Percentiles rank a stretch among this genome's conserved stretches.
phyloP scores from a whole-genome alignment of 2,329 filamentous ascomycete species.

The Claviceps spartinae region DNA sequence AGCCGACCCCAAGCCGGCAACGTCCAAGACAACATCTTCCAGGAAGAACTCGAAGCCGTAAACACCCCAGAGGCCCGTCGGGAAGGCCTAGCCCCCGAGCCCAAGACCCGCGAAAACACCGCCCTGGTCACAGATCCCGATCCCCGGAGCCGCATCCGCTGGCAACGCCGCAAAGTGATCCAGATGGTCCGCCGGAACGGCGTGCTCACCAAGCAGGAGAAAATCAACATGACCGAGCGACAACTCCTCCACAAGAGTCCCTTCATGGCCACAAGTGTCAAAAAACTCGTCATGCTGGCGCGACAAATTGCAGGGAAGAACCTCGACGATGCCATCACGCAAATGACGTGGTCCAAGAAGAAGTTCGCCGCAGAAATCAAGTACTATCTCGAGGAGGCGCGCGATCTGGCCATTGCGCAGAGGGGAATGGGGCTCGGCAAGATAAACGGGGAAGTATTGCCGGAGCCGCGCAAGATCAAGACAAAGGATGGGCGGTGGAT shows the following conservation, averaged over 20 bases:
- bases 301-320: constrained; percentile 86
- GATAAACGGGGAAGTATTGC: constrained; percentile 25
- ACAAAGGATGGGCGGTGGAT: constrained; percentile 64
- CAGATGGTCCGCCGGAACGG: constrained; percentile 50
- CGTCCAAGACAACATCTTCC: constrained; percentile 46
- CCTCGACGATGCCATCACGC: constrained; percentile 82
- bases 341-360: constrained; percentile 95
- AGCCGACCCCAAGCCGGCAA: constrained; percentile 15
- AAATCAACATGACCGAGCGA: constrained; percentile 52
- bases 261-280: constrained; percentile 69
- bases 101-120: constrained; percentile 36
- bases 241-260: constrained; percentile 46
- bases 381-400: constrained; percentile 67
- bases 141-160: constrained; percentile 55
- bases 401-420: constrained; percentile 65
- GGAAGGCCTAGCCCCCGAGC: constrained; percentile 13
- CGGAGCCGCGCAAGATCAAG: constrained; percentile 40
- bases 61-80: constrained; percentile 4
- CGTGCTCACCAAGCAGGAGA: constrained; percentile 41
- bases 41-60: constrained; percentile 38
- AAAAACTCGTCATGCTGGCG: constrained; percentile 80
- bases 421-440: constrained; percentile 70
- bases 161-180: constrained; percentile 75
- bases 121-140: constrained; percentile 59
- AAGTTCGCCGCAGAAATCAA: constrained; percentile 71